Conservation (phyloP, 73 alveolate genomes). For the Effrenium voratum region DNA sequence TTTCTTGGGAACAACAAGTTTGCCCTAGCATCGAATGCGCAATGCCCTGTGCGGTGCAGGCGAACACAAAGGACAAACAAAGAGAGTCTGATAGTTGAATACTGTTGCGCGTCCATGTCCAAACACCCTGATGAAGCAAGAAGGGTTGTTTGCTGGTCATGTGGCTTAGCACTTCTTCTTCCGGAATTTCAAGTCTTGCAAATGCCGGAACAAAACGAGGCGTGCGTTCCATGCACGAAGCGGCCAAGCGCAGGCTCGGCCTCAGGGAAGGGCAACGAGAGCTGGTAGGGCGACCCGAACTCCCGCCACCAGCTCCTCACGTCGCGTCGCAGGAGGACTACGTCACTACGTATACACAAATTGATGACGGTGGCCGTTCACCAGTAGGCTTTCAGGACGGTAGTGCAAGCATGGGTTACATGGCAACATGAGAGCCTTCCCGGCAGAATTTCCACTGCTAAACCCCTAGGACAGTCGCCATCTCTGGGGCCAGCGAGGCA, state of each 20-base stretch:
- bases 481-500: too few species aligned
- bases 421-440: too few species aligned
- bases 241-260: background rate
- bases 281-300: constrained; percentile 18
- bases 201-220: background rate
- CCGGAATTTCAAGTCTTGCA: background rate
- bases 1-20: too few species aligned
- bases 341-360: too few species aligned
- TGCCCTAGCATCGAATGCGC: too few species aligned
- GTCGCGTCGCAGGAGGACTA: too few species aligned
- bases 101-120: background rate
- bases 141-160: background rate
- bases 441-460: too few species aligned
- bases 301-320: constrained; percentile 43
- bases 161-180: background rate
- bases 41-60: background rate
- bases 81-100: background rate
- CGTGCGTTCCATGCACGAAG: background rate
- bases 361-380: too few species aligned
- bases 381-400: too few species aligned
- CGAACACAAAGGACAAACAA: background rate
- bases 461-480: too few species aligned
- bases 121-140: background rate
- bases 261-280: constrained; percentile 36
- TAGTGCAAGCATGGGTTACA: too few species aligned